Conservation (phyloP, 2,329 filamentous ascomycete genomes). For the Alternaria sp. region DNA sequence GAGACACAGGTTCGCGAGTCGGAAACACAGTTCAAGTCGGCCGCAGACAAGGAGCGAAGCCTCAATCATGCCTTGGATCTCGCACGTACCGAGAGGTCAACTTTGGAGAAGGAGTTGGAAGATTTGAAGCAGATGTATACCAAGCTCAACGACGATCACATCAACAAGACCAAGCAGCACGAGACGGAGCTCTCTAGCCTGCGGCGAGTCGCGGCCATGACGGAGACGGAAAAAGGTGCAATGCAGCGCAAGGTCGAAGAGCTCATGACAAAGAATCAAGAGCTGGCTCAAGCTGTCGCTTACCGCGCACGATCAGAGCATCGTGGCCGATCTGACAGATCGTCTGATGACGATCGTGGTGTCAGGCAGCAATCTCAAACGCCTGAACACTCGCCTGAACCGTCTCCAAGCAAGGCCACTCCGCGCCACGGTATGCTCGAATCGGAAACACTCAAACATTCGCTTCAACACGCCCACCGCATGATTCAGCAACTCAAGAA, state of each 20-base stretch:
- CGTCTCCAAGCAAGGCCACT: conserved; percentile 89
- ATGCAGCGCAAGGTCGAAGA: conserved; percentile 89
- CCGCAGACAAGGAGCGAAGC: conserved; percentile 81
- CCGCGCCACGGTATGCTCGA: conserved; percentile 92
- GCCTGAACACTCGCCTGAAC: conserved; percentile 87
- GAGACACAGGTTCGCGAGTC: conserved; percentile 92
- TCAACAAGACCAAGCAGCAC: conserved; percentile 77
- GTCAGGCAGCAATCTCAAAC: conserved; percentile 69
- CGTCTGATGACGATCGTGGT: conserved; percentile 42
- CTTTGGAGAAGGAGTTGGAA: conserved; percentile 84
- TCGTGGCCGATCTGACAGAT: conserved; percentile 63
- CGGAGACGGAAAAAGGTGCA: conserved; percentile 77
- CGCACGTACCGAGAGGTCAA: conserved; percentile 75
- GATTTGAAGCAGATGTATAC: conserved; percentile 82
- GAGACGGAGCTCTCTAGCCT: conserved; percentile 87
- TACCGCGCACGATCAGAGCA: conserved; percentile 73
- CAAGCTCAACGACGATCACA: conserved; percentile 81
- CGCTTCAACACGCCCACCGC: conserved; percentile 89
- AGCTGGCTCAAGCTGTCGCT: conserved; percentile 84
- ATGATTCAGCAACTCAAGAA: conserved; percentile 96
- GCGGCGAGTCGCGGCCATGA: conserved; percentile 78
- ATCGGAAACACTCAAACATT: conserved; percentile 92
- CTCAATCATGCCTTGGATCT: conserved; percentile 74
- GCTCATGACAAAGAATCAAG: conserved; percentile 84
- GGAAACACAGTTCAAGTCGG: conserved; percentile 73